Percentiles rank a stretch among this genome's conserved stretches.
These are phyloP conservation scores for Candida coleopterorum DNA, from an alignment of 805 yeast genomes.

Conservation along the genomic window DNA sequence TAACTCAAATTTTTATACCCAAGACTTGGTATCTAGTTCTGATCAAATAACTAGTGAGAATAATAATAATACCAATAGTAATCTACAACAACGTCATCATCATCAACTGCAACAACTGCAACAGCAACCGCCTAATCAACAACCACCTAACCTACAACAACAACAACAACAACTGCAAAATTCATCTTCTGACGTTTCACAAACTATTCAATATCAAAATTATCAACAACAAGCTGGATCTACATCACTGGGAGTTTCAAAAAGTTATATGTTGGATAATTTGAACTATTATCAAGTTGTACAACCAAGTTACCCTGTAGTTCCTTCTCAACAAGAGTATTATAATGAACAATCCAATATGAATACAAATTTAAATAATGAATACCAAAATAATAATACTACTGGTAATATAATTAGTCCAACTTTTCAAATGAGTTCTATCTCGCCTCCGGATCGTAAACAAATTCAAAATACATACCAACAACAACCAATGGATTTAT, in stretches of 20 bases:
- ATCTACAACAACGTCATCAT: conserved; percentile 6
- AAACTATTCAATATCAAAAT: not conserved
- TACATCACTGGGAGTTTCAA: not conserved
- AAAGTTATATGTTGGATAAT: conserved; percentile 6
- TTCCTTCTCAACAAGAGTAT: conserved; percentile 1
- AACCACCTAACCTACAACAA: conserved; percentile 2
- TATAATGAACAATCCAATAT: not conserved
- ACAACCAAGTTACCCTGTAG: conserved; percentile 1
- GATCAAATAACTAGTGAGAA: conserved; percentile 6
- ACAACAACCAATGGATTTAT: conserved; percentile 5
- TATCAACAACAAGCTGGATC: not conserved
- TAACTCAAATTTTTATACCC: conserved; percentile 8
- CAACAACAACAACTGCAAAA: conserved; percentile 3
- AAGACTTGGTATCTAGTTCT: conserved; percentile 8
- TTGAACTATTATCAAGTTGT: conserved; percentile 2
- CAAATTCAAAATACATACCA: conserved; percentile 4
- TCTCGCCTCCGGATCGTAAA: conserved; percentile 6
- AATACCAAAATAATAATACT: not conserved
- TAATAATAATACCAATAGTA: conserved; percentile 2
- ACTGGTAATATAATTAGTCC: conserved; percentile 3
- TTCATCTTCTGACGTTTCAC: not conserved
- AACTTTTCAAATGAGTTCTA: conserved; percentile 5
- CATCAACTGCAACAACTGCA: conserved; percentile 3
- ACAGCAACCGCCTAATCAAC: conserved; percentile 1
- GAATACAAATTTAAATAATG: not conserved